Evolutionary conservation across 768 basidiomycete species (phyloP).

Genomic region (Boletus vermiculosoides): DNA sequence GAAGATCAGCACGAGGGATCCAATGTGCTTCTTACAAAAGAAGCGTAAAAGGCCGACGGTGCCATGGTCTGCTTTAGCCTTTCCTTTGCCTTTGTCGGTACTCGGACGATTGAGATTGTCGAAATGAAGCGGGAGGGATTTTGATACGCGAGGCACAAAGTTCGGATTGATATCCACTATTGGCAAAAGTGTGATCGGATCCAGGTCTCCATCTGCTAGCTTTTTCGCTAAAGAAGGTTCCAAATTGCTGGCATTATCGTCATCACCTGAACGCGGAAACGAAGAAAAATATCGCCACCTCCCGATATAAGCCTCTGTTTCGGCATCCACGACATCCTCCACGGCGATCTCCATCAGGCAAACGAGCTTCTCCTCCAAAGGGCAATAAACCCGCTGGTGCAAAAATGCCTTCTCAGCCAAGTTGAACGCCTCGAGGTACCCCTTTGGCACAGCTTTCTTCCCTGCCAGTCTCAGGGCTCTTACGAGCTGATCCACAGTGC

Average conservation of each 20-base stretch:
- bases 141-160: constrained; percentile 55
- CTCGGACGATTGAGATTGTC: constrained; percentile 25
- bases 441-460: constrained; percentile 73
- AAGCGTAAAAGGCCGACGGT: constrained; percentile 53
- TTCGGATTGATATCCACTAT: constrained; percentile 79
- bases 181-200: constrained; percentile 64
- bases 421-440: constrained; percentile 72
- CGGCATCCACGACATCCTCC: constrained; percentile 52
- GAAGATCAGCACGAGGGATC: constrained; percentile 38
- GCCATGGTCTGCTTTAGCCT: constrained; percentile 28
- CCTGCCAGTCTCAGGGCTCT: constrained; percentile 77
- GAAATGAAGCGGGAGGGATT: constrained; percentile 37
- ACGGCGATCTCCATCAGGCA: constrained; percentile 62
- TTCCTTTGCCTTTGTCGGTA: constrained; percentile 48
- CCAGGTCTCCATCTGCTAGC: constrained; percentile 65
- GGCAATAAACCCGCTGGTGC: constrained; percentile 91
- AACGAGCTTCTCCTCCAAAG: constrained; percentile 59
- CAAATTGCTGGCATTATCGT: constrained; percentile 49
- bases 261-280: constrained; percentile 6
- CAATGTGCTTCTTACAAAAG: constrained; percentile 50
- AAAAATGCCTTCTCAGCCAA: constrained; percentile 90
- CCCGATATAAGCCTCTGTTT: constrained; percentile 71
- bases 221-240: constrained; percentile 60
- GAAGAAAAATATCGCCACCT: constrained; percentile 38
- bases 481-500: constrained; percentile 81